phyloP scores from a whole-genome alignment of 805 yeast genomes.

The Kregervanrija fluxuum region DNA sequence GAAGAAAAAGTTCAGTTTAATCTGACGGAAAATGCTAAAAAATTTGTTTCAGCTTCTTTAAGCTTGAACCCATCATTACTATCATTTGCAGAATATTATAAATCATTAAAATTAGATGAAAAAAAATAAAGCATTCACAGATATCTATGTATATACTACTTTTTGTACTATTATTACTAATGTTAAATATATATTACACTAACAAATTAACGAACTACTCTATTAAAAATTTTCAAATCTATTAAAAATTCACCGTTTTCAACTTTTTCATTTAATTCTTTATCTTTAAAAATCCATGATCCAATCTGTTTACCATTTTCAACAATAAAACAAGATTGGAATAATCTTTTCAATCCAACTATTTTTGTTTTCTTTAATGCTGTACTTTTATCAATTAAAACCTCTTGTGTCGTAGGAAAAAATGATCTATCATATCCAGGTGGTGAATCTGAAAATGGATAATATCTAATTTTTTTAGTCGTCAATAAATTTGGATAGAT shows the following conservation, averaged over 20 bases:
- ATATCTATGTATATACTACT: background rate
- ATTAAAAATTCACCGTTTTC: slow-evolving; percentile 6
- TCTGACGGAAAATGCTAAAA: slow-evolving; percentile 24
- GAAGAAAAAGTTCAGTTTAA: slow-evolving; percentile 19
- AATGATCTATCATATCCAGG: slow-evolving; percentile 56
- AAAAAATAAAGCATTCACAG: background rate
- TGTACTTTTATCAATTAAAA: slow-evolving; percentile 27
- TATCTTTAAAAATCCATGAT: slow-evolving; percentile 39
- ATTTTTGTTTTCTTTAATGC: slow-evolving; percentile 23
- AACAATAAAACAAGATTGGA: slow-evolving; percentile 32
- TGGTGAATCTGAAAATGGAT: slow-evolving; percentile 33
- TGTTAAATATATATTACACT: background rate
- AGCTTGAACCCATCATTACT: slow-evolving; percentile 25
- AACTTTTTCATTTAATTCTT: slow-evolving; percentile 32
- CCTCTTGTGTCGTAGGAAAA: slow-evolving; percentile 52
- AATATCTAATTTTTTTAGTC: slow-evolving; percentile 20
- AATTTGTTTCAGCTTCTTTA: slow-evolving; percentile 24
- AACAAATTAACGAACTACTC: slow-evolving; percentile 1
- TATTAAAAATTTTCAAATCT: slow-evolving; percentile 5
- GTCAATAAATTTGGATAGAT: slow-evolving; percentile 10
- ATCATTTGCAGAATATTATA: slow-evolving; percentile 10
- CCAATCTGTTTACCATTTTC: slow-evolving; percentile 26
- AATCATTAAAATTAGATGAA: slow-evolving; percentile 6
- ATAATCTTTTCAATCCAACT: slow-evolving; percentile 37
- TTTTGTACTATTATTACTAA: background rate